Base-by-base conservation (phyloP, 1,139 yeast species). In the Nakaseomyces nivariensis region DNA sequence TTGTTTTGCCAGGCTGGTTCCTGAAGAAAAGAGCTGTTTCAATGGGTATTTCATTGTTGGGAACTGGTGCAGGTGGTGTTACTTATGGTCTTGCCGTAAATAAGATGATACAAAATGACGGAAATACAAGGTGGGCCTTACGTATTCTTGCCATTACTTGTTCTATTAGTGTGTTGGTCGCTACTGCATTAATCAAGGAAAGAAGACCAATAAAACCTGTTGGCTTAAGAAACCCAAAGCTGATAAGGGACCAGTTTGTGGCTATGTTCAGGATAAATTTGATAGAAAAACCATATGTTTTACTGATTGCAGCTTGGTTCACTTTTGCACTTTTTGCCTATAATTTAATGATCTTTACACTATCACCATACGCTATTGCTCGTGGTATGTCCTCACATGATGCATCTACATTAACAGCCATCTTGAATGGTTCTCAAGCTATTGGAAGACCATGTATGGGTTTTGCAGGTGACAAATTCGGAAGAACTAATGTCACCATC, bases 381-480 rank as follows among this genome's bases (percentile, higher is more conserved):
- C 72, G 80, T 34, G 89, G 89, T 0, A 65, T 83, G 40, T 58
- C 78, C 6, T 64, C 73, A 31, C 61, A 71, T 24, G 81, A 83
- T 56, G 87, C 82, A 4, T 74, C 88, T 4, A 67, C 71, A 24
- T 66, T 82, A 31, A 80, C 87, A 3, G 82, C 88, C 0, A 63
- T 81, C 6, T 68, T 83, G 57, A 81, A 80, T 61, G 80, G 78
- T 4, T 82, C 82, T 1, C 89, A 83, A 63, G 67, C 74, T 3
- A 55, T 84, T 11, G 92, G 92, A 0, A 72, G 92, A 56, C 90
- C 90, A 0, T 37, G 67, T 1, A 70, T 82, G 63, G 92, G 94
- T 0, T 52, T 70, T 4, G 38, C 75, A 5, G 81, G 82, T 29
- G 92, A 84, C 60, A 66, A 56, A 33, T 63, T 71, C 45, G 92